Evolutionary conservation across 768 basidiomycete genomes (phyloP).

Genomic region (Trametes maxima): DNA sequence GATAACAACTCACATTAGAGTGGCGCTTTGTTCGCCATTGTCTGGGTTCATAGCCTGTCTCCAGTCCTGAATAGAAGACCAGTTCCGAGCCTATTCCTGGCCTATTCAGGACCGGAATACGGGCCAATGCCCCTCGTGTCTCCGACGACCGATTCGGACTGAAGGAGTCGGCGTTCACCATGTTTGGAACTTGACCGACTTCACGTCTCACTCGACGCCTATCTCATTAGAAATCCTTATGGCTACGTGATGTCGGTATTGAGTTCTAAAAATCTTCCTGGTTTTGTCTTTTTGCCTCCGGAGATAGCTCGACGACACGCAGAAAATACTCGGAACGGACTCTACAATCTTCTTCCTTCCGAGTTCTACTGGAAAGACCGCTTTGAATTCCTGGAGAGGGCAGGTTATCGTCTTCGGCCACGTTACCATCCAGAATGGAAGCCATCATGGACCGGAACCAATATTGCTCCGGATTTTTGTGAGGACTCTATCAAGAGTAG

Average conservation of each 20-base stretch:
- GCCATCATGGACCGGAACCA: conserved; percentile 21
- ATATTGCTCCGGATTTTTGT: conserved; percentile 10
- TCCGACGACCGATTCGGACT: too few relatives aligned
- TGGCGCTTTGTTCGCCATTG: too few relatives aligned
- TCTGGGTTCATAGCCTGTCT: too few relatives aligned
- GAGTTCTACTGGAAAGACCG: conserved; percentile 18
- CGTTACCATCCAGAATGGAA: conserved; percentile 18
- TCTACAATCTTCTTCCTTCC: neutral
- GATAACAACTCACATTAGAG: too few relatives aligned
- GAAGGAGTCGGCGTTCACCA: too few relatives aligned
- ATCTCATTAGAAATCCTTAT: too few relatives aligned
- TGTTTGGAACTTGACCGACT: too few relatives aligned
- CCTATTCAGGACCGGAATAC: too few relatives aligned
- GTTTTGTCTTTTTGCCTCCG: neutral
- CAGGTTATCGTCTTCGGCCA: conserved; percentile 25
- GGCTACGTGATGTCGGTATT: neutral
- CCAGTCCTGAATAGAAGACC: too few relatives aligned
- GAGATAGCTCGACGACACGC: neutral
- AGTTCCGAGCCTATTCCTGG: too few relatives aligned
- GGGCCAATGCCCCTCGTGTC: neutral
- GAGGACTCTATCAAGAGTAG: conserved; percentile 26
- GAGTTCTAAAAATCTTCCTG: conserved; percentile 4
- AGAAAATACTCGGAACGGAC: neutral
- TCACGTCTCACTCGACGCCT: too few relatives aligned
- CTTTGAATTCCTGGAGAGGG: conserved; percentile 8